Conservation (phyloP, 2,329 filamentous ascomycete genomes). For the Diplodia corticola region DNA sequence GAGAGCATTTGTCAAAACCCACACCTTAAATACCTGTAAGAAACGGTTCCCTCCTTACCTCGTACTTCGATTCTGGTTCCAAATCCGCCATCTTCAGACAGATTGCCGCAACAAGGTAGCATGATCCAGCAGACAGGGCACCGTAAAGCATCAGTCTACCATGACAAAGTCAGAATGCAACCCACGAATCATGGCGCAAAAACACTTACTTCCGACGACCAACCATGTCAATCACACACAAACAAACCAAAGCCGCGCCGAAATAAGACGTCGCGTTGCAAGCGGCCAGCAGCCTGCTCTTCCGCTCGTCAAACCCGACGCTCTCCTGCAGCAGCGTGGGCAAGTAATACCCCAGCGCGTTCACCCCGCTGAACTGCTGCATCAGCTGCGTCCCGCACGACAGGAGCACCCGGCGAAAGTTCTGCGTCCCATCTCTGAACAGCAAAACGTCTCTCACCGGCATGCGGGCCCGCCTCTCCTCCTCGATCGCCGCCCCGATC, state of each 20-base stretch:
- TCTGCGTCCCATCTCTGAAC: slow-evolving; percentile 22
- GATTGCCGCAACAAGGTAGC: background rate
- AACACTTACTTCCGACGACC: slow-evolving; percentile 1
- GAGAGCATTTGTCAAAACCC: background rate
- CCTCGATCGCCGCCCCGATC: slow-evolving; percentile 25
- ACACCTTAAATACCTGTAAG: no score
- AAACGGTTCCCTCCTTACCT: background rate
- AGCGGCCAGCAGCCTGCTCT: slow-evolving; percentile 26
- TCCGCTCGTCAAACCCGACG: slow-evolving; percentile 25
- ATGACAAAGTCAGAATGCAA: background rate
- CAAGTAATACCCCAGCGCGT: slow-evolving; percentile 26
- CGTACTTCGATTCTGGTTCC: background rate
- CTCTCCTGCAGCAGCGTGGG: slow-evolving; percentile 25
- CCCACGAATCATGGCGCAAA: no score
- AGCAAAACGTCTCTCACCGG: slow-evolving; percentile 25
- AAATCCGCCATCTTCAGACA: background rate
- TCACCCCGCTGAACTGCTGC: slow-evolving; percentile 26
- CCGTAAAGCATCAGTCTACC: background rate
- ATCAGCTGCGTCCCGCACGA: slow-evolving; percentile 26
- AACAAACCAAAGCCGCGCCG: slow-evolving; percentile 28
- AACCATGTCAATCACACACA: slow-evolving; percentile 30
- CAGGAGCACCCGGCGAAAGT: slow-evolving; percentile 24
- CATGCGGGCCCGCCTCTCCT: slow-evolving; percentile 23
- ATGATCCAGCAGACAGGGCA: background rate
- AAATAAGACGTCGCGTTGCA: slow-evolving; percentile 29